Evolutionary conservation across 2,329 filamentous ascomycete genomes (phyloP).

Genomic region (Chaetomium strumarium): DNA sequence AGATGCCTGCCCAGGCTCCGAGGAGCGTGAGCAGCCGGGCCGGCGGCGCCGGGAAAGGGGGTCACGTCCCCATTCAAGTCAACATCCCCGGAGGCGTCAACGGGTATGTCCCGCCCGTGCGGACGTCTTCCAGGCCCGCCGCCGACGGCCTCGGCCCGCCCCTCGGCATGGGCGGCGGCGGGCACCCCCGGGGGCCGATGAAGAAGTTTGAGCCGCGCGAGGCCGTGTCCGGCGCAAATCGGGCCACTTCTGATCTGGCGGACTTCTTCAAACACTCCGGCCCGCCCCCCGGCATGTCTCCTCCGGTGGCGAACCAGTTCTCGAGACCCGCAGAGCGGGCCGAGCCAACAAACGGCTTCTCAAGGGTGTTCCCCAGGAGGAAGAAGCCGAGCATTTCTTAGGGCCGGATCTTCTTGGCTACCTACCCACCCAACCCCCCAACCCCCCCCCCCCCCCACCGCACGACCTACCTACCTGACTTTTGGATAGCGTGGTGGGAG

Average conservation of each 20-base stretch:
- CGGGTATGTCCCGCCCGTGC: conserved; percentile 29
- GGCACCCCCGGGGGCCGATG: conserved; percentile 44
- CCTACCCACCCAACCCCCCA: too few relatives aligned
- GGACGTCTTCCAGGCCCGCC: conserved; percentile 12
- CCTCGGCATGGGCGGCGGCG: background rate
- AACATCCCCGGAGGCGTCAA: conserved; percentile 43
- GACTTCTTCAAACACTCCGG: conserved; percentile 66
- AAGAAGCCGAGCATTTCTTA: conserved; percentile 38
- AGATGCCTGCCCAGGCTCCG: conserved; percentile 27
- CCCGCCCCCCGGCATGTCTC: conserved; percentile 44
- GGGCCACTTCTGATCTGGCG: conserved; percentile 62
- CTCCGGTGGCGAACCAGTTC: conserved; percentile 17
- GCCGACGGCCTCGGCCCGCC: conserved; percentile 4
- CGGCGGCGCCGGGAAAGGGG: conserved; percentile 28
- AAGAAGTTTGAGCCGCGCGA: conserved; percentile 56
- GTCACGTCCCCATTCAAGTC: conserved; percentile 50
- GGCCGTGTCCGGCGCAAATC: conserved; percentile 34
- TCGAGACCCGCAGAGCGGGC: conserved; percentile 32
- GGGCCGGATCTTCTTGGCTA: background rate
- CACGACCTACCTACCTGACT: too few relatives aligned
- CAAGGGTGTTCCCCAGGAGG: conserved; percentile 44
- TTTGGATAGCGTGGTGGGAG: background rate
- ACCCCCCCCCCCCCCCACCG: too few relatives aligned
- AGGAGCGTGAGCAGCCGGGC: conserved; percentile 38
- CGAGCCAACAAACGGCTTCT: conserved; percentile 36